Percentiles rank a stretch among this genome's conserved stretches.
Conservation (phyloP, 768 basidiomycete genomes). For the Scleroderma bovista region DNA sequence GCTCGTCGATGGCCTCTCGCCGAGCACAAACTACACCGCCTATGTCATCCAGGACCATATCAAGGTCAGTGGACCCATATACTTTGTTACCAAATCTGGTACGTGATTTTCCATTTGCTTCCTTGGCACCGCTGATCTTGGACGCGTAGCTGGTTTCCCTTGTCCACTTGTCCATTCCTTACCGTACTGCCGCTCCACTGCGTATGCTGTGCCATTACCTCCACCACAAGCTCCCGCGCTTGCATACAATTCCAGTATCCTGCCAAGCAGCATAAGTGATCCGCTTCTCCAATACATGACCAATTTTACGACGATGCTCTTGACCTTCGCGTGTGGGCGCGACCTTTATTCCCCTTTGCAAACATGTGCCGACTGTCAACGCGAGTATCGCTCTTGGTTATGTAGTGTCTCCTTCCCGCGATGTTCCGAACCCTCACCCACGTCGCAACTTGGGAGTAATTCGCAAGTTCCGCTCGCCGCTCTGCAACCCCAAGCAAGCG, state of each 20-base stretch:
- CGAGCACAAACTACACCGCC: conserved; percentile 74
- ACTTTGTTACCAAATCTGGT: conserved; percentile 74
- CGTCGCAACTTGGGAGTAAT: conserved; percentile 19
- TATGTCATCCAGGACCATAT: conserved; percentile 54
- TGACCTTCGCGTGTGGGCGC: conserved; percentile 72
- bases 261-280: conserved; percentile 44
- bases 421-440: conserved; percentile 51
- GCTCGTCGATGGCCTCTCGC: conserved; percentile 51
- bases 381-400: conserved; percentile 71
- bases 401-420: conserved; percentile 71
- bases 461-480: conserved; percentile 43
- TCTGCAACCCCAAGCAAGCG: conserved; percentile 39
- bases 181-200: conserved; percentile 66
- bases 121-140: neutral
- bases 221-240: conserved; percentile 37
- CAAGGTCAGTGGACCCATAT: conserved; percentile 62
- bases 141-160: conserved; percentile 45
- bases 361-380: conserved; percentile 70
- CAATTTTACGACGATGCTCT: conserved; percentile 71
- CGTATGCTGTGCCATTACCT: conserved; percentile 67
- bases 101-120: conserved; percentile 14
- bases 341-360: conserved; percentile 77
- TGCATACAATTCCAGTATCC: conserved; percentile 44
- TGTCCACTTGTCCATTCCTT: conserved; percentile 69
- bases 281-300: conserved; percentile 54